Evolutionary conservation across 2,329 filamentous ascomycete genomes (phyloP).

Genomic region (Colletotrichum tabaci): DNA sequence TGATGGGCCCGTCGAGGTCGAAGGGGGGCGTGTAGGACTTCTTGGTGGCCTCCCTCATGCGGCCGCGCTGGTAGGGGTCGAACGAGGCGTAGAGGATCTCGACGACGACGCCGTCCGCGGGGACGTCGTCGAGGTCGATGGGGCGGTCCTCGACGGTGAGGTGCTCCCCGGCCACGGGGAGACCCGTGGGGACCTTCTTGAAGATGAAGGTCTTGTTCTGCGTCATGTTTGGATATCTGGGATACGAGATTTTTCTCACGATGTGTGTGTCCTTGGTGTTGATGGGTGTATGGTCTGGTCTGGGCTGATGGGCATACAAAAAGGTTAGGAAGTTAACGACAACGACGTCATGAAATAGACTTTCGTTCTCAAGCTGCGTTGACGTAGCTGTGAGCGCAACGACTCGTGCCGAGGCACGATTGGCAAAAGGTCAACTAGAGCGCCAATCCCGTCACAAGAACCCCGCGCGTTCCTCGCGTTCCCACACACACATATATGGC

Average conservation of each 20-base stretch:
- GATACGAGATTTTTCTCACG: not conserved
- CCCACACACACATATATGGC: not conserved
- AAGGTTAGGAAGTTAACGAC: too few relatives aligned
- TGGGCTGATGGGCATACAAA: not conserved
- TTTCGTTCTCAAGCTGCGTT: not conserved
- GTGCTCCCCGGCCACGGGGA: constrained; percentile 80
- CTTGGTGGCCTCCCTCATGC: constrained; percentile 75
- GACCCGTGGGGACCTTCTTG: constrained; percentile 76
- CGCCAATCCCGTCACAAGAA: constrained; percentile 1
- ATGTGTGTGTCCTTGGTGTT: too few relatives aligned
- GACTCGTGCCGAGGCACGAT: constrained; percentile 9
- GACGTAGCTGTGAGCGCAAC: not conserved
- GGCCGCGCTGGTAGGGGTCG: constrained; percentile 88
- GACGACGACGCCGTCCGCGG: constrained; percentile 76
- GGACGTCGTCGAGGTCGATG: constrained; percentile 75
- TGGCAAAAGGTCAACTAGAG: not conserved
- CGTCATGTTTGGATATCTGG: constrained; percentile 54
- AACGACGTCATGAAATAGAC: not conserved
- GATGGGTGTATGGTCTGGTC: too few relatives aligned
- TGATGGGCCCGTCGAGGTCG: constrained; percentile 73
- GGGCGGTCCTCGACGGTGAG: constrained; percentile 77
- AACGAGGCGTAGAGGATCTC: constrained; percentile 82
- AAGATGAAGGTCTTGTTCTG: constrained; percentile 83
- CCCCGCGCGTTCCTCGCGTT: constrained; percentile 1
- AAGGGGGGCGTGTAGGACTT: constrained; percentile 80